A percentile compares a stretch with the other conserved stretches of the same genome.
phyloP scores from a whole-genome alignment of 2,329 filamentous ascomycete genomes.

The Hypomyces rosellus region DNA sequence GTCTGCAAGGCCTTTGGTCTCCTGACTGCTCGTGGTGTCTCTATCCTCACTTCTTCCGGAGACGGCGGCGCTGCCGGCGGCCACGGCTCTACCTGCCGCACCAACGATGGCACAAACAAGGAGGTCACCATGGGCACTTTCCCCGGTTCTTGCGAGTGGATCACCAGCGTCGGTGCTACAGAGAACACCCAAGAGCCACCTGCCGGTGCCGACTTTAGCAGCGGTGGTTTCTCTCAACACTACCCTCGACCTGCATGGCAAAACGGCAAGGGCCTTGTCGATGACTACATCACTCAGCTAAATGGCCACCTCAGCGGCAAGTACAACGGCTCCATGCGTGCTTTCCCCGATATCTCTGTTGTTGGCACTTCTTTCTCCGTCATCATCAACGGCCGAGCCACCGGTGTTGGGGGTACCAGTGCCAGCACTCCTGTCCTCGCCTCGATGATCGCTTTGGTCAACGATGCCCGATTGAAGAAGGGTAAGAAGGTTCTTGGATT shows the following conservation, averaged over 20 bases:
- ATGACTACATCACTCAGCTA: conserved; percentile 35
- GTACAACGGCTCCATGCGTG: conserved; percentile 41
- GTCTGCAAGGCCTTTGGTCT: conserved; percentile 50
- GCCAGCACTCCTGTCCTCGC: conserved; percentile 50
- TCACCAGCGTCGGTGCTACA: conserved; percentile 61
- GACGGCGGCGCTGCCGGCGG: conserved; percentile 43
- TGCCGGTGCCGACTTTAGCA: conserved; percentile 38
- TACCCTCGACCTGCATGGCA: conserved; percentile 44
- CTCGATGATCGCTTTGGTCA: conserved; percentile 47
- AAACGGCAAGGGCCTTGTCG: conserved; percentile 25
- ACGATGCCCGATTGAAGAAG: conserved; percentile 43
- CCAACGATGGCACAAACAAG: conserved; percentile 52
- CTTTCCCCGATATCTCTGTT: conserved; percentile 45
- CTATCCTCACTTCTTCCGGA: conserved; percentile 45
- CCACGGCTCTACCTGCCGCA: conserved; percentile 45
- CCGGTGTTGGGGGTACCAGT: conserved; percentile 37
- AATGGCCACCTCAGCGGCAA: conserved; percentile 35
- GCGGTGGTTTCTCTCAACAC: conserved; percentile 48
- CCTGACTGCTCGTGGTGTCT: conserved; percentile 46
- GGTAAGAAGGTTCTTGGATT: conserved; percentile 47
- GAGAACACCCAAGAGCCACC: conserved; percentile 30
- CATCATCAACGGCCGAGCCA: conserved; percentile 22
- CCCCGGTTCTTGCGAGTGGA: conserved; percentile 61
- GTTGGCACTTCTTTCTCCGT: conserved; percentile 52
- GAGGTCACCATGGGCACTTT: conserved; percentile 55